phyloP scores from a whole-genome alignment of 129 eudicot genomes.

The Arctium lappa region DNA sequence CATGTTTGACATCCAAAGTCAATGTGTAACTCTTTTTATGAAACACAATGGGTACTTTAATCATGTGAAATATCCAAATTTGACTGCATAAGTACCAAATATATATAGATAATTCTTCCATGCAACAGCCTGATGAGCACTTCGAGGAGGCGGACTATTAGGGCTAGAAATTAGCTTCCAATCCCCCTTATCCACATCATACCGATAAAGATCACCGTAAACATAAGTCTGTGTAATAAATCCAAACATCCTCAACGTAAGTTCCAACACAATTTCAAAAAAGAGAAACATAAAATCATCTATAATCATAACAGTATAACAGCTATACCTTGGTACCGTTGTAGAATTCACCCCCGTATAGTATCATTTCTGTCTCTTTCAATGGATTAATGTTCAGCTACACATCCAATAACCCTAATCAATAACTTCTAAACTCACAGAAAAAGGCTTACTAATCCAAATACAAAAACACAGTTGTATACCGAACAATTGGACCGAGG shows the following conservation, averaged over 20 bases:
- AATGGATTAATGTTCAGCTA: constrained; percentile 84
- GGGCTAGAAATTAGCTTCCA: constrained; percentile 95
- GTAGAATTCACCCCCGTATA: constrained; percentile 97
- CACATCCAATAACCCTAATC: constrained; percentile 19
- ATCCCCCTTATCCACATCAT: constrained; percentile 84
- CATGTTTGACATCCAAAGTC: background rate
- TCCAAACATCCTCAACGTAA: background rate
- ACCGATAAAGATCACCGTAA: constrained; percentile 90
- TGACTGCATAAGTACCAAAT: constrained; percentile 45
- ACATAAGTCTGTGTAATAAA: constrained; percentile 71
- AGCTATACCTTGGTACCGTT: constrained; percentile 82
- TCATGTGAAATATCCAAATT: background rate
- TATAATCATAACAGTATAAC: background rate
- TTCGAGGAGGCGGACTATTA: constrained; percentile 97
- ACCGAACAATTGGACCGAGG: constrained; percentile 98
- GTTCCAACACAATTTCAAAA: background rate
- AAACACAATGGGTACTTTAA: background rate
- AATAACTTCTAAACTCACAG: background rate
- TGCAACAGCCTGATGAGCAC: constrained; percentile 95
- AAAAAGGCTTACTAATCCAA: background rate
- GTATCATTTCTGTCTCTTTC: constrained; percentile 80
- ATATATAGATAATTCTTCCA: constrained; percentile 95
- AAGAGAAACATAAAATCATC: background rate
- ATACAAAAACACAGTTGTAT: background rate
- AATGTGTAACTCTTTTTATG: background rate